Base-by-base conservation (phyloP, 352 stramenopile genomes). In the Saprolegnia parasitica region DNA sequence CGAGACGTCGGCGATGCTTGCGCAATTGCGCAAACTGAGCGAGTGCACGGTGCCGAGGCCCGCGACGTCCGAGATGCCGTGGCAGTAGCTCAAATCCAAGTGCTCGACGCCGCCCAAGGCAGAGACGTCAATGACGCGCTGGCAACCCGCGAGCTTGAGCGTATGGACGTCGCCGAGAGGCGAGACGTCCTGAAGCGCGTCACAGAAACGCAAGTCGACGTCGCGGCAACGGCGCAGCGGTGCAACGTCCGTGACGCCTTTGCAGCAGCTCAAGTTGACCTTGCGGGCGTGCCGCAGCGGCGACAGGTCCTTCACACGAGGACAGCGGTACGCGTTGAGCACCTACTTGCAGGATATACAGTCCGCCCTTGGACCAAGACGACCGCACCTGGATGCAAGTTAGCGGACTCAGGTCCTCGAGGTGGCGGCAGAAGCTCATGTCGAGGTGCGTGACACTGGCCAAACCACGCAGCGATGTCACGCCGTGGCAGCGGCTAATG, bases 151-250 rank as follows among this genome's bases (percentile, higher is more conserved):
- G 54, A 91, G 78, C 47, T 90, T 89, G 35, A 90, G 76, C 20
- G 79, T 60, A 4, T 74, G 84, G 0, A 80, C 77, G 42, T 45
- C 54, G 5, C 23, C 15, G 0, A 83, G 56, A 52, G 78, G 73
- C 10, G 47, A 74, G 0, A 89, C 78, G 50, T 89, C 76, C n/a
- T 83, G 75, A 0, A 89, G 71, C 0, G 77, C 73, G 67, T 89
- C 83, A 57, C 83, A 89, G 72, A 91, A 91, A 23, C 81, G 80
- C 65, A 91, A 54, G 39, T 91, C 83, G 0, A 89, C 74, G 26
- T 88, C 76, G 4, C 55, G 62, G 1, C 74, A 77, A 15, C 71
- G 56, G 8, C 72, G 37, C 47, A 91, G 64, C 3, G 78, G 72
- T 37, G 72, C 66, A 45, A 88, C 66, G 68, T 91, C 77, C 39